Evolutionary conservation across 2,329 filamentous ascomycete genomes (phyloP).

Genomic region (Claviceps purpurea): DNA sequence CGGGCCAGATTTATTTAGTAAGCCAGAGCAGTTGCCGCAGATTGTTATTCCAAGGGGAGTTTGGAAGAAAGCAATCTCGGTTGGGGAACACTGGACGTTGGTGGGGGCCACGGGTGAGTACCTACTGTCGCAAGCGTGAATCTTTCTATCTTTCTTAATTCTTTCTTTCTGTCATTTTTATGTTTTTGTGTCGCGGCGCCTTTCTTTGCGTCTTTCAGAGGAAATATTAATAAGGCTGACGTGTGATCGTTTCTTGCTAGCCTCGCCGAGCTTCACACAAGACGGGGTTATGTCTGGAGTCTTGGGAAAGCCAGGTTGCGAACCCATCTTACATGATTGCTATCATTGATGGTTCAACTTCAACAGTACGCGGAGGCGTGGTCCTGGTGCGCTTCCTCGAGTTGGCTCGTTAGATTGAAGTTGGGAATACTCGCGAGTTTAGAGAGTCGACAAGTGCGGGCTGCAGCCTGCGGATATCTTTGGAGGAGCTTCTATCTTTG

Average conservation of each 20-base stretch:
- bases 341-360: neutral
- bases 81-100: conserved; percentile 28
- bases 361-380: too few relatives aligned
- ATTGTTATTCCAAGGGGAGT: conserved; percentile 23
- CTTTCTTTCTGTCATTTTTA: neutral
- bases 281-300: neutral
- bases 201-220: too few relatives aligned
- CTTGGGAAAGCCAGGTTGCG: neutral
- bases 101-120: conserved; percentile 20
- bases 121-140: neutral
- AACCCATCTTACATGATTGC: neutral
- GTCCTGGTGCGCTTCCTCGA: too few relatives aligned
- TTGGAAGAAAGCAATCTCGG: conserved; percentile 29
- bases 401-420: neutral
- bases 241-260: neutral
- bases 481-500: too few relatives aligned
- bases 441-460: too few relatives aligned
- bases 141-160: neutral
- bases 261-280: neutral
- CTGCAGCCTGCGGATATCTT: too few relatives aligned
- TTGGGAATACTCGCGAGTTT: too few relatives aligned
- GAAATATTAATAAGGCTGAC: neutral
- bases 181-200: neutral
- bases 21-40: conserved; percentile 25
- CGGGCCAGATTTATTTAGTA: conserved; percentile 26